Evolutionary conservation across 2,329 filamentous ascomycete genomes (phyloP).

Genomic region (Byssothecium circinans): DNA sequence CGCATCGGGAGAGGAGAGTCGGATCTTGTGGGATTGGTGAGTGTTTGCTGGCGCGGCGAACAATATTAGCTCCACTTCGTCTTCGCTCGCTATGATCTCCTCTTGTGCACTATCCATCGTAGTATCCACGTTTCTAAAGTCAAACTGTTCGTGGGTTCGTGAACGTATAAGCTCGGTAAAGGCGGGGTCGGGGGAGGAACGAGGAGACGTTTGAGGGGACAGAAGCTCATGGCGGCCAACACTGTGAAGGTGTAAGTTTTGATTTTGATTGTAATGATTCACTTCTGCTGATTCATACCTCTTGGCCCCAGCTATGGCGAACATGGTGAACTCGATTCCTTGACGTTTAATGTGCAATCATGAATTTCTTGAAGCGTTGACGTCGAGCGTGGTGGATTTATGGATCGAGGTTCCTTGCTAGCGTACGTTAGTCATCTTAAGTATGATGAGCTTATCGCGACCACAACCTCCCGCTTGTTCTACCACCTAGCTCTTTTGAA

Average conservation of each 20-base stretch:
- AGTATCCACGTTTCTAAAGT: slow-evolving; percentile 21
- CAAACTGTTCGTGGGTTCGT: slow-evolving; percentile 25
- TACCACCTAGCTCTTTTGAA: too few species aligned
- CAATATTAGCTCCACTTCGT: slow-evolving; percentile 36
- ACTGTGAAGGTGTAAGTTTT: slow-evolving; percentile 14
- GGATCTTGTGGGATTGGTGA: slow-evolving; percentile 30
- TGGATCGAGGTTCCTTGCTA: too few species aligned
- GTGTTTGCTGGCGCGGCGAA: slow-evolving; percentile 33
- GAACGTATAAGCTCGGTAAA: slow-evolving; percentile 34
- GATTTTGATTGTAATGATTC: neutral
- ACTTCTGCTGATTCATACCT: neutral
- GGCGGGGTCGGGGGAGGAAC: slow-evolving; percentile 39
- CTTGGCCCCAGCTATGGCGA: neutral
- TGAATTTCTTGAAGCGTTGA: neutral
- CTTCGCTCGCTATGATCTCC: slow-evolving; percentile 10
- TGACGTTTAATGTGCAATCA: too few species aligned
- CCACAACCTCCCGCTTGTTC: too few species aligned
- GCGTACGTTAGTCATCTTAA: neutral
- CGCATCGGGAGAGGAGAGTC: slow-evolving; percentile 34
- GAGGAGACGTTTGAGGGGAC: slow-evolving; percentile 36
- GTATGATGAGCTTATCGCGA: too few species aligned
- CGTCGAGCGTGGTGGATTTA: neutral
- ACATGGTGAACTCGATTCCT: neutral
- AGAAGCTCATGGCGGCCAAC: slow-evolving; percentile 40
- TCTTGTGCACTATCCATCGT: slow-evolving; percentile 5